Conservation (phyloP, 495 filamentous ascomycete genomes). For the Penicillium macrosclerotiorum region DNA sequence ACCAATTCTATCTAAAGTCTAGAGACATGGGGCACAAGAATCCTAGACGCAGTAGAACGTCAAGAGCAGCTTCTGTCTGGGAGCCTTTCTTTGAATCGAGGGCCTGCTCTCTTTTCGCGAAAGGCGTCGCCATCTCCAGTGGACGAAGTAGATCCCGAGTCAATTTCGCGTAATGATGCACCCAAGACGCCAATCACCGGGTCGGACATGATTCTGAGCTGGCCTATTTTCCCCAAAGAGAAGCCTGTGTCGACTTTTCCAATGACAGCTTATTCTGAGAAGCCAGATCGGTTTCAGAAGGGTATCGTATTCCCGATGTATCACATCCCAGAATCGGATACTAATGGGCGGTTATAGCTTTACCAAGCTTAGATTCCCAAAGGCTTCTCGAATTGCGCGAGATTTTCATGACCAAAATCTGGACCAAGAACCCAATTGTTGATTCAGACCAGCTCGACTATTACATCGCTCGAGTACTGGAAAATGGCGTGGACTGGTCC, state of each 20-base stretch:
- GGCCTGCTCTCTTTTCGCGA: slow-evolving; percentile 2
- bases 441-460: slow-evolving; percentile 24
- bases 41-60: slow-evolving; percentile 28
- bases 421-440: slow-evolving; percentile 31
- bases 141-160: slow-evolving; percentile 25
- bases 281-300: slow-evolving; percentile 23
- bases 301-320: slow-evolving; percentile 10
- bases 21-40: slow-evolving; percentile 26
- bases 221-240: slow-evolving; percentile 29
- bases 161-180: slow-evolving; percentile 30
- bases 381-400: slow-evolving; percentile 27
- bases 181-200: slow-evolving; percentile 31
- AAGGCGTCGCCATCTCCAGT: slow-evolving; percentile 14
- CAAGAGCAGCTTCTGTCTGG: slow-evolving; percentile 26
- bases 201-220: slow-evolving; percentile 32
- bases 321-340: not conserved
- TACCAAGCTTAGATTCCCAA: slow-evolving; percentile 20
- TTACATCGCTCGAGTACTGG: slow-evolving; percentile 23
- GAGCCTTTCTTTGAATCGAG: slow-evolving; percentile 11
- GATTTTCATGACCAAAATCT: slow-evolving; percentile 28
- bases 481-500: slow-evolving; percentile 34
- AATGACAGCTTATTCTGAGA: slow-evolving; percentile 25
- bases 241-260: slow-evolving; percentile 29
- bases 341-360: slow-evolving; percentile 6
- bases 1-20: slow-evolving; percentile 16